phyloP scores from a whole-genome alignment of 352 stramenopile species.

The Phytopythium ostracodes region DNA sequence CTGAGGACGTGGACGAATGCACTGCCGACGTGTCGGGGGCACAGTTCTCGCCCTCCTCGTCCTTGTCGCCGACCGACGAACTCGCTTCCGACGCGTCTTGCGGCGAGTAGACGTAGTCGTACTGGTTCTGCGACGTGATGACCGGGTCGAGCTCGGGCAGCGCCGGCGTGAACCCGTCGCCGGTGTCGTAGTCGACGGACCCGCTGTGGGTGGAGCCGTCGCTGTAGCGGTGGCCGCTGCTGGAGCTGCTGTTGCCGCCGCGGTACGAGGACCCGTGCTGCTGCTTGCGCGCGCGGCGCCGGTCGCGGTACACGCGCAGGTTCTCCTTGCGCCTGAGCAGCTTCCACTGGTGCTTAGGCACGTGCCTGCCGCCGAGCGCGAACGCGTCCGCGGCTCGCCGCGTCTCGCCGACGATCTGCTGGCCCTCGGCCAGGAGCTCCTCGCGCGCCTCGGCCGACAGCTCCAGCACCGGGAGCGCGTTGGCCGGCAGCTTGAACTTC shows the following conservation, averaged over 20 bases:
- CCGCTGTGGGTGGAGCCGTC: background rate
- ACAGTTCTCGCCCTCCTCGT: background rate
- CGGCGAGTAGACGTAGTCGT: constrained; percentile 8
- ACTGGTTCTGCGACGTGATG: constrained; percentile 10
- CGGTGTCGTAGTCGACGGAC: constrained; percentile 4
- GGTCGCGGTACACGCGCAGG: constrained; percentile 30
- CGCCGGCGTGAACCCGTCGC: constrained; percentile 7
- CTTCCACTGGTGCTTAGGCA: constrained; percentile 24
- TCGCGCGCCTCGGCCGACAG: constrained; percentile 4
- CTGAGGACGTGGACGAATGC: constrained; percentile 3
- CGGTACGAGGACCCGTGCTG: background rate
- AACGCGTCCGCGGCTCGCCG: constrained; percentile 1
- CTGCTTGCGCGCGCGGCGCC: constrained; percentile 8
- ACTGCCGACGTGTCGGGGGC: background rate
- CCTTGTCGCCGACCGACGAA: constrained; percentile 1
- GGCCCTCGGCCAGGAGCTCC: constrained; percentile 3
- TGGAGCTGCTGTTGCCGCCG: background rate
- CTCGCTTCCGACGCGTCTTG: constrained; percentile 2
- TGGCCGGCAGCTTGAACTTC: constrained; percentile 11
- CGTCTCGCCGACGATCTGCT: constrained; percentile 10
- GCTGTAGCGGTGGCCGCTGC: constrained; percentile 3
- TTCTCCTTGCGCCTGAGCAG: constrained; percentile 26
- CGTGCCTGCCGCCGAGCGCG: constrained; percentile 4
- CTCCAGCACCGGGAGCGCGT: constrained; percentile 2
- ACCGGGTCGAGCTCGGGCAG: constrained; percentile 10